Evolutionary conservation across 768 basidiomycete species (phyloP).

Genomic region (Pisolithus tinctorius): DNA sequence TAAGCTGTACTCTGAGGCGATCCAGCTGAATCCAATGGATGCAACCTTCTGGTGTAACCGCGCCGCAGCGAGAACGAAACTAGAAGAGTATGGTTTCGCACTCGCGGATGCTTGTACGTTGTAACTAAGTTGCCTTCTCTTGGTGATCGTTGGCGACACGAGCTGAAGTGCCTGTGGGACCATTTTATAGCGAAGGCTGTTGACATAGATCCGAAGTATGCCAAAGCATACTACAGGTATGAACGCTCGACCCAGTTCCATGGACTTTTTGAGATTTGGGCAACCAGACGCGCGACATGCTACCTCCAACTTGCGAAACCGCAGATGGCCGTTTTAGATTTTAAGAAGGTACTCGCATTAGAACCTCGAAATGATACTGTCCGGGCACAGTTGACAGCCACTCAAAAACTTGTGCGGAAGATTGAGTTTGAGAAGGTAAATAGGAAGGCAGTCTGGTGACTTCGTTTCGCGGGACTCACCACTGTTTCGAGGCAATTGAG

Average conservation of each 20-base stretch:
- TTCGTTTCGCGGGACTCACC: background rate
- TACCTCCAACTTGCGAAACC: slow-evolving; percentile 87
- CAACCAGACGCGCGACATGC: slow-evolving; percentile 74
- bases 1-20: slow-evolving; percentile 74
- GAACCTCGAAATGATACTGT: slow-evolving; percentile 86
- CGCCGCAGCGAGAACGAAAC: slow-evolving; percentile 85
- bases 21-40: slow-evolving; percentile 83
- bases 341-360: slow-evolving; percentile 74
- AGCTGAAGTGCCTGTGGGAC: slow-evolving; percentile 9
- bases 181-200: slow-evolving; percentile 66
- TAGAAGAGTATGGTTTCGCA: slow-evolving; percentile 93
- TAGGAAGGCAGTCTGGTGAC: background rate
- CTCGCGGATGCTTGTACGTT: slow-evolving; percentile 77
- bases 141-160: slow-evolving; percentile 2
- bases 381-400: slow-evolving; percentile 72
- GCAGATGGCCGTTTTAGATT: slow-evolving; percentile 79
- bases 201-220: slow-evolving; percentile 80
- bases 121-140: background rate
- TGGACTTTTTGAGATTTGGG: background rate
- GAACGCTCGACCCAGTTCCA: slow-evolving; percentile 9
- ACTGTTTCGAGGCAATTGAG: slow-evolving; percentile 68
- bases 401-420: slow-evolving; percentile 84
- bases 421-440: slow-evolving; percentile 88
- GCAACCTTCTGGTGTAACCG: slow-evolving; percentile 92
- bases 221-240: slow-evolving; percentile 84